phyloP scores from a whole-genome alignment of 441 rosid species.

The Metrosideros polymorpha region DNA sequence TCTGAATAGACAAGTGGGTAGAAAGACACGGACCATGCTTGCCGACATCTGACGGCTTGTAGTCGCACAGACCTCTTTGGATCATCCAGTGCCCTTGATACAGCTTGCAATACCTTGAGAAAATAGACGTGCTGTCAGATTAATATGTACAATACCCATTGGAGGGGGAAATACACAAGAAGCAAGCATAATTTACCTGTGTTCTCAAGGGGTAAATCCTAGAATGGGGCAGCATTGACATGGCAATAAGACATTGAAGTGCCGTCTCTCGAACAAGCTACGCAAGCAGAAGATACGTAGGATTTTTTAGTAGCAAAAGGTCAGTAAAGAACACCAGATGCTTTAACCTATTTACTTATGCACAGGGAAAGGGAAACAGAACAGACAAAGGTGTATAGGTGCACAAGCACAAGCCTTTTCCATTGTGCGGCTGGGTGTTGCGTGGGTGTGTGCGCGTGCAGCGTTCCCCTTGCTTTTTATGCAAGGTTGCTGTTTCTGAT shows the following conservation, averaged over 20 bases:
- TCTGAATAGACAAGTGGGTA: background rate
- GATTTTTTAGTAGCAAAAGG: background rate
- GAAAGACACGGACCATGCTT: slow-evolving; percentile 55
- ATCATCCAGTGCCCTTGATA: slow-evolving; percentile 64
- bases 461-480: background rate
- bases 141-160: background rate
- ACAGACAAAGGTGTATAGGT: background rate
- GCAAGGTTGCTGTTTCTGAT: background rate
- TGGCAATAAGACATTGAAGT: slow-evolving; percentile 66
- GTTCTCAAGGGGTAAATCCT: slow-evolving; percentile 66
- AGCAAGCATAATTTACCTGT: slow-evolving; percentile 27
- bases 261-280: slow-evolving; percentile 88
- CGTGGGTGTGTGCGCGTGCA: no score
- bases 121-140: background rate
- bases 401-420: background rate
- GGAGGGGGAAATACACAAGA: background rate
- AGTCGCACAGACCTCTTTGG: slow-evolving; percentile 73
- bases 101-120: slow-evolving; percentile 52
- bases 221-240: slow-evolving; percentile 59
- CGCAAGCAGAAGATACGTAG: background rate
- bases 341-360: background rate
- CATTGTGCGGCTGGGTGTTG: no score
- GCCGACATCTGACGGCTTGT: slow-evolving; percentile 77
- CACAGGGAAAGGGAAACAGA: background rate
- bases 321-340: background rate